These are phyloP conservation scores for Trametes meyenii DNA, from an alignment of 768 basidiomycete species.

Conservation along the genomic window DNA sequence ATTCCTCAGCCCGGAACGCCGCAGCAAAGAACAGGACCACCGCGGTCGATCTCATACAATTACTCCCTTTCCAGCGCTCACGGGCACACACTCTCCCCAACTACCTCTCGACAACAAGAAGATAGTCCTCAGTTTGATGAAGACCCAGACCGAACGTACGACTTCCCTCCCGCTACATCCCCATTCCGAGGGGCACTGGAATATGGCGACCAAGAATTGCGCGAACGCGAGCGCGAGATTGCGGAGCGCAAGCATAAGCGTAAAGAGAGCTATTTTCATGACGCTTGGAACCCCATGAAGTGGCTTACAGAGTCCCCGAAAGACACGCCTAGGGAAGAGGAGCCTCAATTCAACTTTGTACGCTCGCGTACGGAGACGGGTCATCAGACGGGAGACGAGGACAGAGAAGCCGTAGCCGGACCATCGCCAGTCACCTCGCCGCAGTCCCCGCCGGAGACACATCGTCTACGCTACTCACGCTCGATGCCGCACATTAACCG, in stretches of 20 bases:
- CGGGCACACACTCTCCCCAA: slow-evolving; percentile 22
- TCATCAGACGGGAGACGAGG: slow-evolving; percentile 6
- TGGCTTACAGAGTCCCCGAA: slow-evolving; percentile 41
- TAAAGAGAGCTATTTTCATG: slow-evolving; percentile 47
- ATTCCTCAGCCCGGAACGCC: slow-evolving; percentile 45
- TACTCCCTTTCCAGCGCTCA: slow-evolving; percentile 55
- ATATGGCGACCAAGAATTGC: slow-evolving; percentile 37
- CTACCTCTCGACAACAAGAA: slow-evolving; percentile 27
- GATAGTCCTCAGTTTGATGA: slow-evolving; percentile 39
- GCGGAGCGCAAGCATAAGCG: slow-evolving; percentile 59
- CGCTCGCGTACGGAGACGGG: slow-evolving; percentile 13
- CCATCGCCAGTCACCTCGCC: background rate
- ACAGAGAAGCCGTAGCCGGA: slow-evolving; percentile 5
- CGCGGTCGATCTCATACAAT: slow-evolving; percentile 69
- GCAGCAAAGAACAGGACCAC: slow-evolving; percentile 70
- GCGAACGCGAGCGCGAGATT: slow-evolving; percentile 42
- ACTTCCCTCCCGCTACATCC: slow-evolving; percentile 41
- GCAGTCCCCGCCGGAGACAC: slow-evolving; percentile 4
- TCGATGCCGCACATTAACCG: slow-evolving; percentile 32
- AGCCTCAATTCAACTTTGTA: slow-evolving; percentile 10
- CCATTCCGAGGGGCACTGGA: slow-evolving; percentile 71
- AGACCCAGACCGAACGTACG: slow-evolving; percentile 36
- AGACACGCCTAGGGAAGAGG: slow-evolving; percentile 17
- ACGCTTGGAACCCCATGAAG: slow-evolving; percentile 57
- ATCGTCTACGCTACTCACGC: slow-evolving; percentile 30